Evolutionary conservation across 768 basidiomycete genomes (phyloP).

Genomic region (Suillus weaverae): DNA sequence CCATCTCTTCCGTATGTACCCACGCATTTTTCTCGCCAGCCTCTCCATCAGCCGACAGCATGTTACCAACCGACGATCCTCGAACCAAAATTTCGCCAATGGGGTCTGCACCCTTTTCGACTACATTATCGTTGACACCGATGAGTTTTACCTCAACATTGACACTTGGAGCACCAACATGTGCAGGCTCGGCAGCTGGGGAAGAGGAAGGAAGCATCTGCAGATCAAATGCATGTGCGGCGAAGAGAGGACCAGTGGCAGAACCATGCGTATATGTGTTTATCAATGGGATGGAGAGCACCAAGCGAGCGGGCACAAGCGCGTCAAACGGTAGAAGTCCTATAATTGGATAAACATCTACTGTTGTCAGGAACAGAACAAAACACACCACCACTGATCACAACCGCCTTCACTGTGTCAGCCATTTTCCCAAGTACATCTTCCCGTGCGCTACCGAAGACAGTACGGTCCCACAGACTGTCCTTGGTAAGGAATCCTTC

Average conservation of each 20-base stretch:
- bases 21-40: constrained; percentile 42
- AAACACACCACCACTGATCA: constrained; percentile 70
- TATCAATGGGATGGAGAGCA: constrained; percentile 76
- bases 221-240: constrained; percentile 82
- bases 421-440: constrained; percentile 60
- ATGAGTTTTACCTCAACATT: constrained; percentile 85
- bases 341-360: constrained; percentile 22
- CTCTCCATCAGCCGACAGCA: constrained; percentile 40
- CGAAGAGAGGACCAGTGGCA: constrained; percentile 76
- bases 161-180: constrained; percentile 78
- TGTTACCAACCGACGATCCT: constrained; percentile 71
- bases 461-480: constrained; percentile 81
- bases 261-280: constrained; percentile 60
- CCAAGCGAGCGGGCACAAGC: constrained; percentile 66
- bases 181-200: constrained; percentile 35
- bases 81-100: constrained; percentile 59
- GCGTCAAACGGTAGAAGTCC: constrained; percentile 49
- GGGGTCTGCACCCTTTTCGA: constrained; percentile 71
- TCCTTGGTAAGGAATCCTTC: constrained; percentile 79
- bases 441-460: constrained; percentile 69
- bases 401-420: constrained; percentile 60
- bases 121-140: constrained; percentile 59
- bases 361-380: not conserved
- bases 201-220: constrained; percentile 60
- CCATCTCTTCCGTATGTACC: constrained; percentile 45